These are phyloP conservation scores for Aspergillus sparsus DNA, from an alignment of 495 filamentous ascomycete genomes.

Conservation along the genomic window DNA sequence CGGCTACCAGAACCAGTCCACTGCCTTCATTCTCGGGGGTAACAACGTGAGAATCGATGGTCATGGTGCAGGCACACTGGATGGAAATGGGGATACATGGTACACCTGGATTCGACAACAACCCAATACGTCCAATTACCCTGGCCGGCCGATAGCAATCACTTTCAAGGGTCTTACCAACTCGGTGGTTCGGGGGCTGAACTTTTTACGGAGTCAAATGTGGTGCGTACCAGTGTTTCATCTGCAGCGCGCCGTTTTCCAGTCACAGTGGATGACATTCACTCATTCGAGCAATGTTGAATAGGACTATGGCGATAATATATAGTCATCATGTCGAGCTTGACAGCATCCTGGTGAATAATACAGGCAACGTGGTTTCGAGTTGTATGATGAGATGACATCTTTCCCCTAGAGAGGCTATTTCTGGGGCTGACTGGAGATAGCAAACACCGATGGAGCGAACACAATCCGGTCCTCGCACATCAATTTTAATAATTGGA, in stretches of 20 bases:
- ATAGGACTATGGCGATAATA: conserved; percentile 38
- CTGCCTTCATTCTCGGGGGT: conserved; percentile 49
- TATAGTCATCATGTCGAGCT: conserved; percentile 37
- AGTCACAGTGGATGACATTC: neutral
- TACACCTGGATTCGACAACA: conserved; percentile 34
- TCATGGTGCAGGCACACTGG: conserved; percentile 39
- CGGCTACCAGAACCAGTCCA: conserved; percentile 53
- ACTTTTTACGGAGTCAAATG: conserved; percentile 48
- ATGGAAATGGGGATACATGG: conserved; percentile 51
- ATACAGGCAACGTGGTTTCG: conserved; percentile 15
- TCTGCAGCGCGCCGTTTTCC: neutral
- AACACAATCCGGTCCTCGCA: conserved; percentile 37
- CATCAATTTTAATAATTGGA: conserved; percentile 38
- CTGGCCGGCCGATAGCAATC: conserved; percentile 43
- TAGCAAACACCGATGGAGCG: conserved; percentile 42
- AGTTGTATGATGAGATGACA: conserved; percentile 1
- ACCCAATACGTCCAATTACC: conserved; percentile 42
- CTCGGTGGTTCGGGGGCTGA: conserved; percentile 35
- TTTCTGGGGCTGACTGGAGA: conserved; percentile 4
- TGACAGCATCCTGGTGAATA: conserved; percentile 46
- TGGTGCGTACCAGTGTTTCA: conserved; percentile 31
- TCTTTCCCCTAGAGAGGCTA: neutral
- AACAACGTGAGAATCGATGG: conserved; percentile 43
- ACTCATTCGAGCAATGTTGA: neutral
- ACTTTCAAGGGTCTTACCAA: conserved; percentile 40